Conservation (phyloP, 371 early-diverging fungal genomes). For the Mucor saturninus region DNA sequence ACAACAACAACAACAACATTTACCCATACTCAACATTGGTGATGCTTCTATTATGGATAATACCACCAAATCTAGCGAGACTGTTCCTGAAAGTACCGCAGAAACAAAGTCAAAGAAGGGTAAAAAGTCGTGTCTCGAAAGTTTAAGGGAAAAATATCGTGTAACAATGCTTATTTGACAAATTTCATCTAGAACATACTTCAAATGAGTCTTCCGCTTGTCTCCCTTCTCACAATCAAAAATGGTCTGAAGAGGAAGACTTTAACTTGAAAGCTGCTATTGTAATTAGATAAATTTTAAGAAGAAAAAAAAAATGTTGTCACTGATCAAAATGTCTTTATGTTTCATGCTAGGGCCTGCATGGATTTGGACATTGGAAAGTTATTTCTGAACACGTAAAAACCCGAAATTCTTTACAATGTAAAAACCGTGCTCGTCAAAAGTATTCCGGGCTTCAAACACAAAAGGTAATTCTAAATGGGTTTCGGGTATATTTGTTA, state of each 20-base stretch:
- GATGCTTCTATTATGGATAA: background rate
- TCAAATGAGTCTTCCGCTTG: conserved; percentile 32
- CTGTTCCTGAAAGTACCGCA: background rate
- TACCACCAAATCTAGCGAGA: background rate
- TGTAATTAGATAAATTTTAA: conserved; percentile 30
- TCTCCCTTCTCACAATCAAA: conserved; percentile 46
- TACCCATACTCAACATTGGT: background rate
- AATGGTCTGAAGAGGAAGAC: conserved; percentile 52
- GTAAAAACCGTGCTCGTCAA: conserved; percentile 61
- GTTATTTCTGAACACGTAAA: conserved; percentile 55
- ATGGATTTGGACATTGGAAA: conserved; percentile 70
- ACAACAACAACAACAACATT: background rate
- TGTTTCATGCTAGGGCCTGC: conserved; percentile 37
- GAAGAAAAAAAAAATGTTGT: conserved; percentile 1
- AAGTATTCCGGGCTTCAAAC: background rate
- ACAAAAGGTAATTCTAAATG: background rate
- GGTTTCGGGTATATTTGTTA: background rate
- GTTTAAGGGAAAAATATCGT: conserved; percentile 19
- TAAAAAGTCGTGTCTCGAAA: conserved; percentile 26
- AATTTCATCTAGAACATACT: conserved; percentile 7
- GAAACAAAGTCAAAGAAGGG: conserved; percentile 4
- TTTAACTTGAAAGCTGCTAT: conserved; percentile 34
- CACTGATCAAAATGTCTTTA: background rate
- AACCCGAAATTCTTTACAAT: conserved; percentile 66
- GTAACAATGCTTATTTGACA: background rate